Evolutionary conservation across 2,329 filamentous ascomycete species (phyloP).

Genomic region (Trichoderma guizhouense): DNA sequence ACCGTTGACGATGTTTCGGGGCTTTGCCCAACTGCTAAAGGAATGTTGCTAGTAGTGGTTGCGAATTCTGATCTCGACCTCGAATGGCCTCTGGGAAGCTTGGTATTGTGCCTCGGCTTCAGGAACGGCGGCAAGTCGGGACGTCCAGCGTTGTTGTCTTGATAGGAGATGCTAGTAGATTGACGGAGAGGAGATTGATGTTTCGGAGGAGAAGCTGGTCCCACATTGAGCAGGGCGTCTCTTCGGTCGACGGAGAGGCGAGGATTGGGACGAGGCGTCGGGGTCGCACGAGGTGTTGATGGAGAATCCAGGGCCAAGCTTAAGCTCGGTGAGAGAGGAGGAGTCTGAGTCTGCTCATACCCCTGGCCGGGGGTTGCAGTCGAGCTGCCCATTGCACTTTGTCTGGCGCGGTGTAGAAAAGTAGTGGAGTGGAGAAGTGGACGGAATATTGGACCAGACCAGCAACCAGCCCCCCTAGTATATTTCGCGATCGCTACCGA

Average conservation of each 20-base stretch:
- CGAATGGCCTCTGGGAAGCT: constrained; percentile 13
- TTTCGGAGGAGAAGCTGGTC: constrained; percentile 28
- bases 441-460: constrained; percentile 18
- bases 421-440: constrained; percentile 5
- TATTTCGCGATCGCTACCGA: constrained; percentile 13
- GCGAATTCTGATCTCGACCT: constrained; percentile 13
- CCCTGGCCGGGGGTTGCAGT: constrained; percentile 18
- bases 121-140: constrained; percentile 4
- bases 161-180: constrained; percentile 29
- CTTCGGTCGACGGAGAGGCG: constrained; percentile 23
- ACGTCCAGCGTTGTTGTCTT: constrained; percentile 20
- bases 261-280: constrained; percentile 21
- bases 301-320: constrained; percentile 16
- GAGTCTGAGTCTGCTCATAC: constrained; percentile 15
- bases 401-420: constrained; percentile 14
- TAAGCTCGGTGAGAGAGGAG: constrained; percentile 14
- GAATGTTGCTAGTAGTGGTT: not conserved
- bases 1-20: not conserved
- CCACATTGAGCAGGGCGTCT: constrained; percentile 27
- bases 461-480: constrained; percentile 12
- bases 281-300: constrained; percentile 18
- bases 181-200: constrained; percentile 32
- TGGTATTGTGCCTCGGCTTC: constrained; percentile 14
- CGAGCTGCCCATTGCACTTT: constrained; percentile 17
- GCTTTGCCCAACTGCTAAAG: not conserved